Evolutionary conservation across 345 rosid species (phyloP).

Genomic region (Eucalyptus paniculata): DNA sequence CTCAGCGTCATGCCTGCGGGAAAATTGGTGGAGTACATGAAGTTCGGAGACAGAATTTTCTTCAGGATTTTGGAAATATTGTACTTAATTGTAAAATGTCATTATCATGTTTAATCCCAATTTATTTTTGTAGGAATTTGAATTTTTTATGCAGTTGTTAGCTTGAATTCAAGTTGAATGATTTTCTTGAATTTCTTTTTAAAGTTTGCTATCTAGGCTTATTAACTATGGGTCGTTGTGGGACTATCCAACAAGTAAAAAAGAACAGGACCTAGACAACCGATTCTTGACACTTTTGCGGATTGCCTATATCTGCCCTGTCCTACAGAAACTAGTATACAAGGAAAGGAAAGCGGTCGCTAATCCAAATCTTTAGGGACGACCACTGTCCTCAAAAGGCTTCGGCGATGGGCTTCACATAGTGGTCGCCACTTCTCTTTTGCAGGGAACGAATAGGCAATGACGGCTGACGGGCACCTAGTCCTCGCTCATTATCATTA

Average conservation of each 20-base stretch:
- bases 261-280: background rate
- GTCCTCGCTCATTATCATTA: background rate
- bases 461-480: background rate
- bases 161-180: too few species aligned
- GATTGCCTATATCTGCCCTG: background rate
- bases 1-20: too few species aligned
- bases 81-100: too few species aligned
- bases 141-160: too few species aligned
- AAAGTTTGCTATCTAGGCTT: too few species aligned
- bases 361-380: background rate
- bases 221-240: too few species aligned
- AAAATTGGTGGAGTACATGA: too few species aligned
- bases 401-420: background rate
- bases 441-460: background rate
- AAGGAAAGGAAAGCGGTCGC: background rate
- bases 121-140: too few species aligned
- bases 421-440: background rate
- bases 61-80: too few species aligned
- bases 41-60: too few species aligned
- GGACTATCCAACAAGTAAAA: background rate
- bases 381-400: background rate
- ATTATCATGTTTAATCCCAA: too few species aligned
- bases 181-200: too few species aligned
- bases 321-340: background rate
- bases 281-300: background rate